phyloP scores from a whole-genome alignment of 768 basidiomycete genomes.

The Leccinum aurantiacum region DNA sequence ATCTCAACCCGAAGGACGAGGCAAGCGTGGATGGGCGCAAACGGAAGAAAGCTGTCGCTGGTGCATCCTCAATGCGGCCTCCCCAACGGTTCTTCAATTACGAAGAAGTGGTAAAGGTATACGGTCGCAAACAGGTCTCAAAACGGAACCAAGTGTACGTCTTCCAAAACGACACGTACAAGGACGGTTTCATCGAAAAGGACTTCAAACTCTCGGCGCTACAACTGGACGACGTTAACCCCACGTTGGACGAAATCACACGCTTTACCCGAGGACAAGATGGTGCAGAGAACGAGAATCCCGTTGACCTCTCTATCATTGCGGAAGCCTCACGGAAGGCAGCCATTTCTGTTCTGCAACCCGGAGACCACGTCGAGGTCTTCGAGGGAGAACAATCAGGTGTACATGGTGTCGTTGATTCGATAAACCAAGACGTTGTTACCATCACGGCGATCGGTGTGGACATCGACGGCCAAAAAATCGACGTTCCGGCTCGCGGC shows the following conservation, averaged over 20 bases:
- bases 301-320: conserved; percentile 87
- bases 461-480: conserved; percentile 83
- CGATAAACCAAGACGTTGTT: conserved; percentile 84
- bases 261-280: conserved; percentile 80
- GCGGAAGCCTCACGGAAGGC: conserved; percentile 90
- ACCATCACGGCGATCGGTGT: conserved; percentile 76
- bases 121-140: conserved; percentile 73
- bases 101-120: conserved; percentile 88
- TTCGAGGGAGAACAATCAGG: conserved; percentile 97
- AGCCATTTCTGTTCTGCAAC: conserved; percentile 92
- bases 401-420: conserved; percentile 88
- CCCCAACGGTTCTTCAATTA: conserved; percentile 92
- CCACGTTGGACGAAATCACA: conserved; percentile 95
- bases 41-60: conserved; percentile 62
- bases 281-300: conserved; percentile 59
- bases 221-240: conserved; percentile 85
- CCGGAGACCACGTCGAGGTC: conserved; percentile 96
- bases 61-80: conserved; percentile 66
- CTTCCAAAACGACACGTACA: conserved; percentile 92
- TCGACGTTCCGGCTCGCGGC: conserved; percentile 83
- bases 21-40: conserved; percentile 66
- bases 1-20: conserved; percentile 88
- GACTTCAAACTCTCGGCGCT: conserved; percentile 84
- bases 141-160: conserved; percentile 75
- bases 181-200: conserved; percentile 94